Conservation (phyloP, 2,329 filamentous ascomycete genomes). For the Ophiostoma novo-ulmi region DNA sequence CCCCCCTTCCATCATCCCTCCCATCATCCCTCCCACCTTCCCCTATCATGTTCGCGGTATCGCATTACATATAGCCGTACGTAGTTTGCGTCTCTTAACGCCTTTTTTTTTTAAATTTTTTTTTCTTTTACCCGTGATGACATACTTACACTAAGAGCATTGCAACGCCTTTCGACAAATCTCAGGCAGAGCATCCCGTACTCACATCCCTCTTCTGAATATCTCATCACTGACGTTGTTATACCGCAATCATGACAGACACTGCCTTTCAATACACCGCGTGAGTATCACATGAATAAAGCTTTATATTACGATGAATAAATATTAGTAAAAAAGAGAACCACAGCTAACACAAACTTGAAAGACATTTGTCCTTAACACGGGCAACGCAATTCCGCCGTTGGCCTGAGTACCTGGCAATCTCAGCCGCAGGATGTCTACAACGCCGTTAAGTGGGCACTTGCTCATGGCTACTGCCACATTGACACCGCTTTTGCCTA, state of each 20-base stretch:
- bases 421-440: constrained; percentile 41
- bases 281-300: background rate
- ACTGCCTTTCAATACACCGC: background rate
- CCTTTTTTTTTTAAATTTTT: too few relatives aligned
- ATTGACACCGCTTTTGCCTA: constrained; percentile 26
- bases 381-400: constrained; percentile 69
- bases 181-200: background rate
- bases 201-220: background rate
- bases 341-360: constrained; percentile 28
- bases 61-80: background rate
- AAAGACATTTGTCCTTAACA: constrained; percentile 64
- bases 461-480: constrained; percentile 24
- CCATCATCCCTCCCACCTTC: background rate
- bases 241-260: background rate
- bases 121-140: background rate
- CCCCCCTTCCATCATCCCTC: too few relatives aligned
- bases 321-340: background rate
- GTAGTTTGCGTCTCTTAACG: background rate
- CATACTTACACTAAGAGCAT: background rate
- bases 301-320: background rate
- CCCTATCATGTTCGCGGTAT: background rate
- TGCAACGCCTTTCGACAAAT: background rate
- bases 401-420: constrained; percentile 74
- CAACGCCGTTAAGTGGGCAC: constrained; percentile 20
- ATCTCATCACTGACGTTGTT: background rate